Evolutionary conservation across 78 protist species (phyloP).

Genomic region (Dictyostelium capitatum): DNA sequence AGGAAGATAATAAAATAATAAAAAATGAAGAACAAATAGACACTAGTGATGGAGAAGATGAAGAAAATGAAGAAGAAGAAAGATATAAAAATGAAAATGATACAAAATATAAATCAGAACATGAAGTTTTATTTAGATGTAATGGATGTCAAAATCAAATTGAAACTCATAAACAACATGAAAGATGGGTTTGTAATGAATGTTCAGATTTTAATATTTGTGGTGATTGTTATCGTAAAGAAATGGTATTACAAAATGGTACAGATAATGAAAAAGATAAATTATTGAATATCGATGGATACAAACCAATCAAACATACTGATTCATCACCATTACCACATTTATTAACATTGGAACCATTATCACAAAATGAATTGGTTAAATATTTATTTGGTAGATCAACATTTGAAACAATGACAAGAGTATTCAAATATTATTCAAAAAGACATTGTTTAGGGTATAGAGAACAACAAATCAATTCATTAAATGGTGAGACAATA

Average conservation of each 20-base stretch:
- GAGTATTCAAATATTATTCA: background rate
- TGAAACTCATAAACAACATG: background rate
- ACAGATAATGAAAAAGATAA: background rate
- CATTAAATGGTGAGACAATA: background rate
- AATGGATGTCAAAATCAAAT: background rate
- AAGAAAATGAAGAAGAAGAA: background rate
- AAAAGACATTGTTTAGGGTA: slow-evolving; percentile 43
- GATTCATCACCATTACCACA: background rate
- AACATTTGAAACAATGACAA: slow-evolving; percentile 4
- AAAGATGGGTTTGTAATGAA: slow-evolving; percentile 57
- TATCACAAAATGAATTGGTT: background rate
- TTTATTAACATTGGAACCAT: background rate
- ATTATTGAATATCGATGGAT: background rate
- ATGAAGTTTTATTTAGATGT: no score
- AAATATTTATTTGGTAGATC: background rate
- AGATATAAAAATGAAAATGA: background rate
- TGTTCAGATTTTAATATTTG: slow-evolving; percentile 27
- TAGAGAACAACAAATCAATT: background rate
- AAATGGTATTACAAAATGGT: background rate
- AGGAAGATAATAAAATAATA: background rate
- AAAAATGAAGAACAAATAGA: no score
- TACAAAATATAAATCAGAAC: background rate
- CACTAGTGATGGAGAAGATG: no score
- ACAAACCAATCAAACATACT: background rate
- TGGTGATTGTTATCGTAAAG: slow-evolving; percentile 14